Evolutionary conservation across 257 asterid species (phyloP).

Genomic region (Solanum chiquidenum): DNA sequence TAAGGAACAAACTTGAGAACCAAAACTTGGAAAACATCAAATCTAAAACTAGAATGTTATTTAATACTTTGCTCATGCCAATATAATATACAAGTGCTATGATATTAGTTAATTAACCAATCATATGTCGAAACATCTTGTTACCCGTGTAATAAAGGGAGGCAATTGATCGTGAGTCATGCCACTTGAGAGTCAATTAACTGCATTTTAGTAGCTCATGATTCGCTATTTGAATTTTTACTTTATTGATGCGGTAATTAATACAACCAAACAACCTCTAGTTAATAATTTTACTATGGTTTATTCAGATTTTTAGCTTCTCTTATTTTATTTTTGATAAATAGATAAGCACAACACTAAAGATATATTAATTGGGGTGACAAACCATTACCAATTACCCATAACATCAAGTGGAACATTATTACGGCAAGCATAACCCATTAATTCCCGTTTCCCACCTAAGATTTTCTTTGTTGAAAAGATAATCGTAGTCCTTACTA

Average conservation of each 20-base stretch:
- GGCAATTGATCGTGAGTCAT: not conserved
- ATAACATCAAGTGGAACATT: not conserved
- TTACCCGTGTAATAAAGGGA: not conserved
- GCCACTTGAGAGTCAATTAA: not conserved
- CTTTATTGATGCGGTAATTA: rapidly evolving
- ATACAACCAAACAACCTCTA: not conserved
- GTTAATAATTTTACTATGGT: not conserved
- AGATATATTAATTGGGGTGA: not conserved
- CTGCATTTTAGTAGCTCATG: not conserved
- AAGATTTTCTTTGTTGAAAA: not conserved
- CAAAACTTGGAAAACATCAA: not conserved
- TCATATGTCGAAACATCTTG: not conserved
- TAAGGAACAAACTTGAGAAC: not conserved
- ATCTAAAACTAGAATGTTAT: not conserved
- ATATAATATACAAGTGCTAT: not conserved
- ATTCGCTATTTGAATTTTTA: not conserved
- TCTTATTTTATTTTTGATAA: not conserved
- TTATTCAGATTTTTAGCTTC: not conserved
- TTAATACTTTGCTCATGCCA: not conserved
- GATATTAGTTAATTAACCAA: not conserved
- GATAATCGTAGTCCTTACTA: not conserved
- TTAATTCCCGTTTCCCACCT: not conserved
- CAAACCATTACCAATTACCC: not conserved
- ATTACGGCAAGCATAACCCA: not conserved
- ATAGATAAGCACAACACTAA: not conserved